Percentiles rank a stretch among this genome's conserved stretches.
These are phyloP conservation scores for Pestalotiopsis sp. DNA, from an alignment of 2,329 filamentous ascomycete genomes.

Conservation along the genomic window DNA sequence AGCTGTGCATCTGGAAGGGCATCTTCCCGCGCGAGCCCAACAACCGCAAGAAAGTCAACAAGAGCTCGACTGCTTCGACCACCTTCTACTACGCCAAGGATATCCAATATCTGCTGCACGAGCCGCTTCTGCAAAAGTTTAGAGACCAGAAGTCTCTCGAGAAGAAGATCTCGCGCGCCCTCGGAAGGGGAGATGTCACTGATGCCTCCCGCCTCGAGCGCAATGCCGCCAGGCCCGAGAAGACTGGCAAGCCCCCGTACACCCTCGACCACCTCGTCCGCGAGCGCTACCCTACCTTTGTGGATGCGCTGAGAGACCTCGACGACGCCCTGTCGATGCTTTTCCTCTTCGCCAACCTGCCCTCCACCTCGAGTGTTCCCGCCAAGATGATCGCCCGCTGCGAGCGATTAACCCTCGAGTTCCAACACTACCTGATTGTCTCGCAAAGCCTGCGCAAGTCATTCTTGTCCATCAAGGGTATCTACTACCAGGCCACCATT, in stretches of 20 bases:
- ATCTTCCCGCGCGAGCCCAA: slow-evolving; percentile 98
- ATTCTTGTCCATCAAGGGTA: slow-evolving; percentile 97
- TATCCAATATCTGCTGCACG: slow-evolving; percentile 97
- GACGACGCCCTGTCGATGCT: slow-evolving; percentile 97
- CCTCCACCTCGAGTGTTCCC: slow-evolving; percentile 85
- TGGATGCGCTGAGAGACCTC: slow-evolving; percentile 89
- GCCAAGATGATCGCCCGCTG: slow-evolving; percentile 95
- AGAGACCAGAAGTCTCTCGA: slow-evolving; percentile 95
- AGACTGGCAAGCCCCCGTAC: slow-evolving; percentile 86
- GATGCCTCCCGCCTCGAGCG: slow-evolving; percentile 85
- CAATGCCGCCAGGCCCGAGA: slow-evolving; percentile 86
- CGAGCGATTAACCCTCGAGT: slow-evolving; percentile 90
- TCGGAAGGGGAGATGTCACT: slow-evolving; percentile 87
- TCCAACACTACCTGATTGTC: slow-evolving; percentile 95
- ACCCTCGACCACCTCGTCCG: slow-evolving; percentile 96
- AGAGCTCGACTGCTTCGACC: slow-evolving; percentile 85
- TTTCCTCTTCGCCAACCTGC: slow-evolving; percentile 95
- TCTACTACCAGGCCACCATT: slow-evolving; percentile 98
- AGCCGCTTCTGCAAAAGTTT: slow-evolving; percentile 92
- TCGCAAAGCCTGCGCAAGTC: slow-evolving; percentile 92
- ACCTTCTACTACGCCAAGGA: slow-evolving; percentile 94
- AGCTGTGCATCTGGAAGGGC: slow-evolving; percentile 99
- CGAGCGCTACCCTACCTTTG: slow-evolving; percentile 96
- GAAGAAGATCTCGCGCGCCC: slow-evolving; percentile 94
- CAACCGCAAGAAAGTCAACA: slow-evolving; percentile 95